These are phyloP conservation scores for Theobroma grandiflorum DNA, from an alignment of 441 rosid species.

Conservation along the genomic window DNA sequence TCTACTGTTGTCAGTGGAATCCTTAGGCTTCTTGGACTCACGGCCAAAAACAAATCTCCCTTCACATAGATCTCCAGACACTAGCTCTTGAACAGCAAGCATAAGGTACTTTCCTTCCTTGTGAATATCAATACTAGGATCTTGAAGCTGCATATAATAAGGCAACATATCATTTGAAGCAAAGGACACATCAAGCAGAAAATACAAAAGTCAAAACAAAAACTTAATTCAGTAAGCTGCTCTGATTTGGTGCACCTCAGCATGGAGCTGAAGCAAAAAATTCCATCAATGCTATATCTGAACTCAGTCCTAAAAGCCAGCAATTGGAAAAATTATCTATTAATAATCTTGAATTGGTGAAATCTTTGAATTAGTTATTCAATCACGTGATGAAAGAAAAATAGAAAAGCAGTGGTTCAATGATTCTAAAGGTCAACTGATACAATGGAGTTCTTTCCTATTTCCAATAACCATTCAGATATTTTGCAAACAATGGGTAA, in stretches of 20 bases:
- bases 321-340: background rate
- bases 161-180: slow-evolving; percentile 4
- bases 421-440: background rate
- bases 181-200: background rate
- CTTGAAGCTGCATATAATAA: slow-evolving; percentile 70
- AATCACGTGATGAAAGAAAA: background rate
- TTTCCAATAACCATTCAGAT: background rate
- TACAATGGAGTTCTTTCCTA: background rate
- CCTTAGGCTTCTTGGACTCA: slow-evolving; percentile 66
- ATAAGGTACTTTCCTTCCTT: slow-evolving; percentile 92
- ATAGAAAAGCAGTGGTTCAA: too few relatives aligned
- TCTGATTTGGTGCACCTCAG: background rate
- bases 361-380: background rate
- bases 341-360: background rate
- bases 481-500: background rate
- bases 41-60: slow-evolving; percentile 99
- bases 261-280: background rate
- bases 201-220: background rate
- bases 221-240: background rate
- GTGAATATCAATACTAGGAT: slow-evolving; percentile 76
- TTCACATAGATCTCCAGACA: slow-evolving; percentile 94
- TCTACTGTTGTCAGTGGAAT: slow-evolving; percentile 57
- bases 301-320: slow-evolving; percentile 6
- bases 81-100: slow-evolving; percentile 94
- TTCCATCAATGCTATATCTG: background rate